phyloP scores from a whole-genome alignment of 345 rosid genomes.

The Balakata baccata region DNA sequence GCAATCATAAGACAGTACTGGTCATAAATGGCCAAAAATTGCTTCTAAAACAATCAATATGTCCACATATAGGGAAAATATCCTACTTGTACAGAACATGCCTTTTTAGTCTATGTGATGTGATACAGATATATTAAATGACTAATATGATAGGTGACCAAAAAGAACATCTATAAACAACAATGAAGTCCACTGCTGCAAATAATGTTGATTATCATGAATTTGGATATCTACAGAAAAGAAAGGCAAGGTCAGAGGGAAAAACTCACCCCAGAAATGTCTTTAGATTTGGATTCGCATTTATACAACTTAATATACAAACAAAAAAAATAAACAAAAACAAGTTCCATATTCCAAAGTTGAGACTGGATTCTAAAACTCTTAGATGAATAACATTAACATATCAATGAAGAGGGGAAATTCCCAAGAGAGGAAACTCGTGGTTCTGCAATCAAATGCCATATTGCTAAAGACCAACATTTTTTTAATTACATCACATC shows the following conservation, averaged over 20 bases:
- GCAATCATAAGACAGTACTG: conserved; percentile 1
- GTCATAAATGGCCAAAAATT: background rate
- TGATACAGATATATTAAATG: background rate
- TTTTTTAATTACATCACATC: background rate
- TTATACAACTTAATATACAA: background rate
- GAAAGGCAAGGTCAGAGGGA: background rate
- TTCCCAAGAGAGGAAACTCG: background rate
- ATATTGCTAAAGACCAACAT: background rate
- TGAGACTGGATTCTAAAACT: too few relatives aligned
- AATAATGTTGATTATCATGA: background rate
- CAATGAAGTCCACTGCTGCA: background rate
- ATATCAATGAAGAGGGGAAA: background rate
- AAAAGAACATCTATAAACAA: background rate
- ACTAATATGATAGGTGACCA: background rate
- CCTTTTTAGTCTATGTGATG: background rate
- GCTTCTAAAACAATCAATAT: background rate
- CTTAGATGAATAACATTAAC: too few relatives aligned
- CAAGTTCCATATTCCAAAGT: background rate
- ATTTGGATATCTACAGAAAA: background rate
- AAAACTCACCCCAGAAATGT: background rate
- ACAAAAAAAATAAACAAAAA: background rate
- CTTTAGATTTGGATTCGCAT: background rate
- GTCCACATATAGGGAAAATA: background rate
- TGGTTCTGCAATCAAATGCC: background rate
- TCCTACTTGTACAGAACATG: background rate